Percentiles rank a stretch among this genome's conserved stretches.
Evolutionary conservation across 352 stramenopile species (phyloP).

Genomic region (Phytophthora citricola): DNA sequence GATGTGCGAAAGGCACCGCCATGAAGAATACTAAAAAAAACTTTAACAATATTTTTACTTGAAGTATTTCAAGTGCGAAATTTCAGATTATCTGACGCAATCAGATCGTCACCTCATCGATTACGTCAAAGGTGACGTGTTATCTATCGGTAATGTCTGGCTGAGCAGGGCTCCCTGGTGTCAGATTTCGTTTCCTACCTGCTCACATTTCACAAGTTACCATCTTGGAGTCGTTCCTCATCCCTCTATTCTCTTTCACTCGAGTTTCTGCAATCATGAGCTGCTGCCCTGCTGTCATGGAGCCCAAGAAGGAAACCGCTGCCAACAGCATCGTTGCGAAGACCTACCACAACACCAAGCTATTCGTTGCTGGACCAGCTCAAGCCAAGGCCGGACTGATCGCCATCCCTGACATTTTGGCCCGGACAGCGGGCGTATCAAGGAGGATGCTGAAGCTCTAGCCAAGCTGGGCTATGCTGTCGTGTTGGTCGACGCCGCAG

Average conservation of each 20-base stretch:
- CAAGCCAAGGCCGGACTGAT: conserved; percentile 40
- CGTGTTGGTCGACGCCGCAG: too few species aligned
- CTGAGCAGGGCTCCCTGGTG: neutral
- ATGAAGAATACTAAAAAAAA: too few species aligned
- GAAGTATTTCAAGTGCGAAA: too few species aligned
- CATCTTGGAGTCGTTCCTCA: neutral
- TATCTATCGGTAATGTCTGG: too few species aligned
- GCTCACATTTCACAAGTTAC: conserved; percentile 11
- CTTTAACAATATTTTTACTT: too few species aligned
- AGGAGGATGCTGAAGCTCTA: conserved; percentile 8
- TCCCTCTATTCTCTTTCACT: too few species aligned
- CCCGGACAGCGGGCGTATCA: conserved; percentile 41
- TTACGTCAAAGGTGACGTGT: conserved; percentile 7
- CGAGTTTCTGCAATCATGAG: conserved; percentile 17
- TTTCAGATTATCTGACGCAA: conserved; percentile 15
- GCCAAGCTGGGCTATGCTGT: too few species aligned
- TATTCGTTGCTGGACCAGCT: conserved; percentile 32
- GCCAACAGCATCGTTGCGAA: conserved; percentile 15
- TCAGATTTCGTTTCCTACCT: neutral
- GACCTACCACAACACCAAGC: conserved; percentile 25
- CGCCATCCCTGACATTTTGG: conserved; percentile 43
- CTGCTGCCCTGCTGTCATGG: conserved; percentile 28
- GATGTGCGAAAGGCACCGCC: neutral
- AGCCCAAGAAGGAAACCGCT: conserved; percentile 17
- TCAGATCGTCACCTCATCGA: neutral